Conservation (phyloP, 176 grass and related monocot species). For the Rhynchospora breviuscula region DNA sequence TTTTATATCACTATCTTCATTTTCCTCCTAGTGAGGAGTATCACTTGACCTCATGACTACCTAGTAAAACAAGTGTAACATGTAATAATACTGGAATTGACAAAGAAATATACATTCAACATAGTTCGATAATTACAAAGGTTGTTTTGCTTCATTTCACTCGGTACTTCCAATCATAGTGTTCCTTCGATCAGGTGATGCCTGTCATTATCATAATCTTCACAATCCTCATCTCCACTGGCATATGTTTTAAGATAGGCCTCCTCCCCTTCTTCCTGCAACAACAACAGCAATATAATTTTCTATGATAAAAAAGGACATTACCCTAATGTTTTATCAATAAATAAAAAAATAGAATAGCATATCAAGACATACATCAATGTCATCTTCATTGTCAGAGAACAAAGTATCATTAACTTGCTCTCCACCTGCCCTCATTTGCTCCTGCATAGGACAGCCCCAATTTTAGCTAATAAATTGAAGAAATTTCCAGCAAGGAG, state of each 20-base stretch:
- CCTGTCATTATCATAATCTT: neutral
- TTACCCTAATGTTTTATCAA: neutral
- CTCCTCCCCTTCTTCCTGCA: constrained; percentile 79
- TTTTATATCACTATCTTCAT: neutral
- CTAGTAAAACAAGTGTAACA: neutral
- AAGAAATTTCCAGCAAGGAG: neutral
- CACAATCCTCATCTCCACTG: constrained; percentile 44
- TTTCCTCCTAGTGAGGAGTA: neutral
- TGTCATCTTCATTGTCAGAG: constrained; percentile 36
- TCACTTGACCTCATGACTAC: neutral
- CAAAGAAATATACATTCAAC: neutral
- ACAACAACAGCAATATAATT: neutral
- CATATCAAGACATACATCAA: constrained; percentile 45
- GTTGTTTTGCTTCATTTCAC: neutral
- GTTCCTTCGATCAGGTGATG: neutral
- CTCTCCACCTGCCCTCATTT: constrained; percentile 36
- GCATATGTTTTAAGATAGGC: constrained; percentile 75
- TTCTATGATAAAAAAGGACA: neutral
- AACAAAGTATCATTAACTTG: constrained; percentile 32
- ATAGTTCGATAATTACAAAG: neutral
- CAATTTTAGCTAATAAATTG: neutral
- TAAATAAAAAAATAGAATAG: neutral
- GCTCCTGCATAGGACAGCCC: constrained; percentile 31
- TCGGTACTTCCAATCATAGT: neutral
- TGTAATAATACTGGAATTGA: neutral